Percentiles rank a stretch among this genome's conserved stretches.
Conservation (phyloP, 768 basidiomycete genomes). For the Auricularia heimuer region DNA sequence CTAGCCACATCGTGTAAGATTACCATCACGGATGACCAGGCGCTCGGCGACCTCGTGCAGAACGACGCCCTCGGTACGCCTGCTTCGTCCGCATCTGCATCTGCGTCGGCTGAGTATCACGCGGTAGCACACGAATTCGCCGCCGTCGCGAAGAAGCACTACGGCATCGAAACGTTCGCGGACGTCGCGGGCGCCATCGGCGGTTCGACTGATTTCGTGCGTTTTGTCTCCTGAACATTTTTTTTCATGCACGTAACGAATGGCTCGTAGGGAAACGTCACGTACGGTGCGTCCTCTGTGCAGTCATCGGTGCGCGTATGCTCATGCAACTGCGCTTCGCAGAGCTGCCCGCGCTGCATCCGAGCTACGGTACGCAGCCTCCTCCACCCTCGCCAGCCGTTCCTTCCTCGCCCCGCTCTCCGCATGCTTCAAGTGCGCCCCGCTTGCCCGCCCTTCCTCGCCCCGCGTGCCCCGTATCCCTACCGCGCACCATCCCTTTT, state of each 20-base stretch:
- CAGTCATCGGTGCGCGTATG: background rate
- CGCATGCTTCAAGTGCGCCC: too few species aligned
- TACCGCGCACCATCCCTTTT: too few species aligned
- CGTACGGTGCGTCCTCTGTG: slow-evolving; percentile 42
- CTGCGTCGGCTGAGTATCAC: too few species aligned
- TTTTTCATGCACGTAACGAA: background rate
- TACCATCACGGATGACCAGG: slow-evolving; percentile 27
- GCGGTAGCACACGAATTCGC: slow-evolving; percentile 52
- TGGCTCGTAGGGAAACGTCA: slow-evolving; percentile 53
- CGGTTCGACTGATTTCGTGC: slow-evolving; percentile 78
- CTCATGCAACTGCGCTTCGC: background rate
- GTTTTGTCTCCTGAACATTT: slow-evolving; percentile 17
- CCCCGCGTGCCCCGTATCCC: too few species aligned
- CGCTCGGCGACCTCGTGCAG: slow-evolving; percentile 52
- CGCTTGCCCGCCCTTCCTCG: too few species aligned
- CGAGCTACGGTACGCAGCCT: slow-evolving; percentile 46
- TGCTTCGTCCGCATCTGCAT: too few species aligned
- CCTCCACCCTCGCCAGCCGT: background rate
- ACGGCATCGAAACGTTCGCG: slow-evolving; percentile 37
- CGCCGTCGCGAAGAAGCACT: slow-evolving; percentile 47
- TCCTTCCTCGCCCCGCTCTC: background rate
- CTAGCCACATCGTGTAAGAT: slow-evolving; percentile 55
- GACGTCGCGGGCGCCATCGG: slow-evolving; percentile 59
- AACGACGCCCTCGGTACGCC: slow-evolving; percentile 49
- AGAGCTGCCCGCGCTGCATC: slow-evolving; percentile 63